Evolutionary conservation across 257 asterid genomes (phyloP).

Genomic region (Anisodus acutangulus): DNA sequence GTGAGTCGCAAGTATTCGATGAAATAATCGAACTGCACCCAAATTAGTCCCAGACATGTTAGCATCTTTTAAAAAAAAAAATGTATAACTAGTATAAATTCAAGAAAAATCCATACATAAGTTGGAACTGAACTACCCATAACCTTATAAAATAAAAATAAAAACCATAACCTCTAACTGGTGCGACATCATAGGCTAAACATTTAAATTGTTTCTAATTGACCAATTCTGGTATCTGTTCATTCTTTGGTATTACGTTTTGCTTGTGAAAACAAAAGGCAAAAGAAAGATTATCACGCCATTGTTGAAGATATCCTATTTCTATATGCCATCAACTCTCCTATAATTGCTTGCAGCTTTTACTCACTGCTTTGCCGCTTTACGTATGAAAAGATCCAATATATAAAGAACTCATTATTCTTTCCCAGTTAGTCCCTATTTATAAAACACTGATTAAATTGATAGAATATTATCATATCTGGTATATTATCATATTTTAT

Average conservation of each 20-base stretch:
- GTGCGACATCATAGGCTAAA: neutral
- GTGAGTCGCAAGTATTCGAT: too few relatives aligned
- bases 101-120: neutral
- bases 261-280: neutral
- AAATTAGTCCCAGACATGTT: neutral
- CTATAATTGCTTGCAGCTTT: conserved; percentile 17
- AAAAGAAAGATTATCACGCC: neutral
- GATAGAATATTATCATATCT: too few relatives aligned
- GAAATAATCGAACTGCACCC: too few relatives aligned
- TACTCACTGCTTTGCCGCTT: neutral
- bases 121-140: neutral
- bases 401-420: neutral
- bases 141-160: neutral
- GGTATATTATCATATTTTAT: too few relatives aligned
- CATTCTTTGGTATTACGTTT: neutral
- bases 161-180: neutral
- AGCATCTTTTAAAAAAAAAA: too few relatives aligned
- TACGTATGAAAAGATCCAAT: conserved; percentile 1
- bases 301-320: conserved; percentile 13
- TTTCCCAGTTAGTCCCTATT: neutral
- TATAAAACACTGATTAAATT: neutral
- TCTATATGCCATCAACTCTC: neutral
- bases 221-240: neutral
- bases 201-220: neutral
- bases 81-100: neutral